Base-by-base conservation (phyloP, 768 basidiomycete species). In the Phlebiopsis gigantea region DNA sequence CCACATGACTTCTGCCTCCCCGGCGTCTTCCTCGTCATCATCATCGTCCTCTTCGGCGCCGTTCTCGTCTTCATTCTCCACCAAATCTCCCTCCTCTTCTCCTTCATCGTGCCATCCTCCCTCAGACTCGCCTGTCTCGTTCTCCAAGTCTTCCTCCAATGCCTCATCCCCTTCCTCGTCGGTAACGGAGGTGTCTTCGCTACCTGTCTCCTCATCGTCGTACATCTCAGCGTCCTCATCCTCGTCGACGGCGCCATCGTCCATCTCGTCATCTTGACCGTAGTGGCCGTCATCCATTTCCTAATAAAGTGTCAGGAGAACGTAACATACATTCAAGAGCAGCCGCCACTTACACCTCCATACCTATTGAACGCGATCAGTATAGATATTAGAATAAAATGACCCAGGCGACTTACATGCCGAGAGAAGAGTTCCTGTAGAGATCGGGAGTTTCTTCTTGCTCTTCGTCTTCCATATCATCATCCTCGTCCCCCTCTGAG, bases 341-440 rank as follows among this genome's bases (percentile, higher is more conserved):
- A 39, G 3, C 12, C 12, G 17, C 2, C 34, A 80, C 90, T 73
- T 74, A 93, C 91, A 41, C 91, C 92, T 66, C 83, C 86, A 68
- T 86, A 93, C 73, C 80, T 82, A 58, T 8, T 12, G 9, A 29
- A 53, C n/a, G 10, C n/a, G 39, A 5, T 48, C n/a, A n/a, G n/a
- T n/a, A n/a, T n/a, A n/a, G n/a, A n/a, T 49, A 19, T 42, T 43
- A 31, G 6, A 41, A 19, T n/a, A 25, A 14, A 55, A 28, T 4
- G 9, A n/a, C n/a, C n/a, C n/a, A n/a, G n/a, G 34, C 8, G 12
- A 76, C 84, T 62, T 65, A 86, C 94, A 98, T 94, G 60, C 95
- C 97, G 34, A 99, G 79, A 9, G 97, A 91, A 1, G 97, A 98
- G 69, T 93, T 94, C 45, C 95, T 87, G 72, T 98, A 98, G 19